Conservation (phyloP, 768 basidiomycete genomes). For the Lentinula lateritia region DNA sequence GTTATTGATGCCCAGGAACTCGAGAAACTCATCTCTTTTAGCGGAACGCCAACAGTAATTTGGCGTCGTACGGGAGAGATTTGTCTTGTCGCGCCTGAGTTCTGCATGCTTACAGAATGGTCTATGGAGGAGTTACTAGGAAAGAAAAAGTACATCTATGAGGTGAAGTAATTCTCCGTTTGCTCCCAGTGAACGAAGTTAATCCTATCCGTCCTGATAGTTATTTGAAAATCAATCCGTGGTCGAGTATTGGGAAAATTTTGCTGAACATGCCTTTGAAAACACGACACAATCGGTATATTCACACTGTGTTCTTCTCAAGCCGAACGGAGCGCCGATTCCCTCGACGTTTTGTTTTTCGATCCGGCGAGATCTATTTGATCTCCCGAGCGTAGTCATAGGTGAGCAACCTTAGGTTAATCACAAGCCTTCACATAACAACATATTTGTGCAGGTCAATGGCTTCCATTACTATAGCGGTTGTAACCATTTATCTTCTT, state of each 20-base stretch:
- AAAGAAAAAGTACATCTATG: slow-evolving; percentile 59
- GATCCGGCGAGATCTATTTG: slow-evolving; percentile 88
- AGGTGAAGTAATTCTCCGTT: slow-evolving; percentile 32
- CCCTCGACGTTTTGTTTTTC: slow-evolving; percentile 95
- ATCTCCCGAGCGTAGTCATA: slow-evolving; percentile 84
- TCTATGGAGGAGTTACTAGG: slow-evolving; percentile 73
- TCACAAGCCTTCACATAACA: slow-evolving; percentile 7
- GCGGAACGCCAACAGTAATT: slow-evolving; percentile 94
- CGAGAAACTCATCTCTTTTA: slow-evolving; percentile 94
- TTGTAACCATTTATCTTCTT: slow-evolving; percentile 7
- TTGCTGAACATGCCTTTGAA: slow-evolving; percentile 95
- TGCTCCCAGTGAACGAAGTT: slow-evolving; percentile 11
- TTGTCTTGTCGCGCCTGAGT: slow-evolving; percentile 93
- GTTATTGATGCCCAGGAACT: slow-evolving; percentile 58
- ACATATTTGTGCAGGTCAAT: slow-evolving; percentile 56
- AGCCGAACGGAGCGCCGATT: slow-evolving; percentile 78
- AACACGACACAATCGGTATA: slow-evolving; percentile 95
- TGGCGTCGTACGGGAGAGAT: slow-evolving; percentile 99
- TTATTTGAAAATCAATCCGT: slow-evolving; percentile 94
- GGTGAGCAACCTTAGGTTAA: slow-evolving; percentile 37
- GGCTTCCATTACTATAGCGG: slow-evolving; percentile 70
- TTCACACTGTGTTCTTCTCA: slow-evolving; percentile 85
- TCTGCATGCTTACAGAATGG: slow-evolving; percentile 92
- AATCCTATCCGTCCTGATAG: slow-evolving; percentile 28
- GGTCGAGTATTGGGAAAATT: slow-evolving; percentile 96